Base-by-base conservation (phyloP, 306 rosid species). In the Trifolium pratense region DNA sequence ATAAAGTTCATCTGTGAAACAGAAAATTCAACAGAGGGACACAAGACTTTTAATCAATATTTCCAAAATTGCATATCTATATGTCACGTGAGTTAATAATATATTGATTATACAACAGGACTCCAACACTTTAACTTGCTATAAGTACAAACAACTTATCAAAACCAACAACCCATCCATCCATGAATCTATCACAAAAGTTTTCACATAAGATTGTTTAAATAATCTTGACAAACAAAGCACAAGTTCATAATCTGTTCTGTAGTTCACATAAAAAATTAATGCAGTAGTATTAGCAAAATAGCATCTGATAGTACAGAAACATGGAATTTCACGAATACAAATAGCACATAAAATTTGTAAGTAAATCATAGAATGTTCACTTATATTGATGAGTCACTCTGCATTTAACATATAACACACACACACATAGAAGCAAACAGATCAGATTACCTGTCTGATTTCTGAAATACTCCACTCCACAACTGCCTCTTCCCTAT, bases 401-500 rank as follows among this genome's bases (percentile, higher is more conserved):
- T 56, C 29, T 1, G 26, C 13, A n/a, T 21, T 21, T 26, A 26
- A 36, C 16, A 26, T 16, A 55, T 29, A 43, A 40, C 52, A 39
- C 42, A 40, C 42, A 17, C 46, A 63, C 26, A 64, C 0, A n/a
- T n/a, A 67, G 53, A 36, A 14, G 29, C 6, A 67, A 64, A 56
- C 68, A 25, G 2, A 70, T 43, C 52, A 31, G 16, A 16, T 70
- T 88, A 90, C 99, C 97, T 95, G 99, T 90, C 99, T 88, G 80
- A 95, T 95, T 88, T 95, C n/a, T n/a, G n/a, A n/a, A n/a, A n/a
- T n/a, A n/a, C n/a, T n/a, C n/a, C n/a, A n/a, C n/a, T n/a, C n/a
- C n/a, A n/a, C n/a, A n/a, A n/a, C n/a, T n/a, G n/a, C n/a, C n/a
- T n/a, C n/a, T n/a, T n/a, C n/a, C n/a, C n/a, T n/a, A n/a, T n/a